Conservation (phyloP, 768 basidiomycete species). For the Rhodotorula kratochvilovae region DNA sequence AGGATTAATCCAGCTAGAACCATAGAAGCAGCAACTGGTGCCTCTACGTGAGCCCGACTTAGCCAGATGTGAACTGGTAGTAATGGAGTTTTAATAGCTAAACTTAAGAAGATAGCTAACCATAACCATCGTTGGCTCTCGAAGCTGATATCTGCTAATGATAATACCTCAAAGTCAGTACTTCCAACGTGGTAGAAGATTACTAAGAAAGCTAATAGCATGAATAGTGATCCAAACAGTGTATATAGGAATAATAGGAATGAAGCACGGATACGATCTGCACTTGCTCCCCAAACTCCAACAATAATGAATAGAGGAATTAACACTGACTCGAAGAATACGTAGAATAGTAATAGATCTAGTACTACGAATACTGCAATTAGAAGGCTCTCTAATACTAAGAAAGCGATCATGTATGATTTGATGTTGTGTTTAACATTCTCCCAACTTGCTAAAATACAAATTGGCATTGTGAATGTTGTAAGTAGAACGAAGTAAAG, state of each 20-base stretch:
- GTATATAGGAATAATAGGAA: slow-evolving; percentile 43
- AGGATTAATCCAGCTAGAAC: slow-evolving; percentile 41
- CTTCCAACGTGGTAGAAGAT: slow-evolving; percentile 42
- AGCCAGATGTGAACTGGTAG: slow-evolving; percentile 41
- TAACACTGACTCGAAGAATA: slow-evolving; percentile 40
- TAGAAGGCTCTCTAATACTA: slow-evolving; percentile 38
- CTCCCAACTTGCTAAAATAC: slow-evolving; percentile 41
- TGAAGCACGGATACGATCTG: slow-evolving; percentile 40
- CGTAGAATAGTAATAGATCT: slow-evolving; percentile 40
- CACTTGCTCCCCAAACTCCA: slow-evolving; percentile 41
- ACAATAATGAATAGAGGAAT: slow-evolving; percentile 42
- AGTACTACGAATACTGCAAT: slow-evolving; percentile 39
- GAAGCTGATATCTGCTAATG: slow-evolving; percentile 40
- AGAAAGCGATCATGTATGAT: slow-evolving; percentile 37
- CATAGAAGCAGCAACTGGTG: slow-evolving; percentile 40
- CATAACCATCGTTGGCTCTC: slow-evolving; percentile 42
- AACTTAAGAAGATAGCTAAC: slow-evolving; percentile 43
- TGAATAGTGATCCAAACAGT: slow-evolving; percentile 43
- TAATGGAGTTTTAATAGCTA: slow-evolving; percentile 42
- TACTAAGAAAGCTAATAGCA: slow-evolving; percentile 43
- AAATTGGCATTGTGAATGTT: slow-evolving; percentile 40
- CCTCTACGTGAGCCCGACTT: slow-evolving; percentile 42
- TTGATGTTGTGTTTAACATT: slow-evolving; percentile 39
- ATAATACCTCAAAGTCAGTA: slow-evolving; percentile 43
- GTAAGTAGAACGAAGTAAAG: slow-evolving; percentile 42